Evolutionary conservation across 306 rosid species (phyloP).

Genomic region (Quercus aquifolioides): DNA sequence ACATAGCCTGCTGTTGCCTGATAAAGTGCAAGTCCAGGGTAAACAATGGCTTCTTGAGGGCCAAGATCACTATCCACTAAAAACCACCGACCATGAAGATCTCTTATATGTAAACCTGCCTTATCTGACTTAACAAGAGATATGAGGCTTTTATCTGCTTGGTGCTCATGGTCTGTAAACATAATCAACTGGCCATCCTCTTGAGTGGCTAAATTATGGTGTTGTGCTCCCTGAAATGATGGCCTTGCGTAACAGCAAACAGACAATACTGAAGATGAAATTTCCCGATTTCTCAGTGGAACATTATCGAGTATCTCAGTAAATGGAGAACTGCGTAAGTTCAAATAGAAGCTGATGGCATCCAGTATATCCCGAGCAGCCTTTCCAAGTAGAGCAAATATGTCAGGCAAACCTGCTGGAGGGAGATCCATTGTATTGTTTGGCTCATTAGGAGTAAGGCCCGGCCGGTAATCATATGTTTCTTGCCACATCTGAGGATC

Average conservation of each 20-base stretch:
- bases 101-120: conserved; percentile 77
- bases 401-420: conserved; percentile 84
- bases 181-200: conserved; percentile 82
- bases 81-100: conserved; percentile 85
- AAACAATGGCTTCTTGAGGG: conserved; percentile 91
- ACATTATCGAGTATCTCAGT: conserved; percentile 80
- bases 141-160: conserved; percentile 83
- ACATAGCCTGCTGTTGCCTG: conserved; percentile 98
- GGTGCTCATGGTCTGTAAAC: conserved; percentile 77
- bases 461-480: conserved; percentile 85
- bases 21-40: conserved; percentile 96
- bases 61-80: conserved; percentile 91
- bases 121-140: conserved; percentile 84
- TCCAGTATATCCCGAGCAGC: conserved; percentile 84
- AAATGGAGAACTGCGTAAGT: conserved; percentile 85
- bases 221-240: conserved; percentile 81
- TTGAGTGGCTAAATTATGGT: conserved; percentile 66
- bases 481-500: conserved; percentile 87
- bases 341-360: conserved; percentile 81
- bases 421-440: conserved; percentile 64
- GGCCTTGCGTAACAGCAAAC: conserved; percentile 91
- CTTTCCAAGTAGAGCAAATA: conserved; percentile 73
- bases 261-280: conserved; percentile 91
- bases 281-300: conserved; percentile 77
- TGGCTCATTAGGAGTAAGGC: conserved; percentile 63